Percentiles rank a stretch among this genome's conserved stretches.
Evolutionary conservation across 129 eudicot species (phyloP).

Genomic region (Flaveria brownii): DNA sequence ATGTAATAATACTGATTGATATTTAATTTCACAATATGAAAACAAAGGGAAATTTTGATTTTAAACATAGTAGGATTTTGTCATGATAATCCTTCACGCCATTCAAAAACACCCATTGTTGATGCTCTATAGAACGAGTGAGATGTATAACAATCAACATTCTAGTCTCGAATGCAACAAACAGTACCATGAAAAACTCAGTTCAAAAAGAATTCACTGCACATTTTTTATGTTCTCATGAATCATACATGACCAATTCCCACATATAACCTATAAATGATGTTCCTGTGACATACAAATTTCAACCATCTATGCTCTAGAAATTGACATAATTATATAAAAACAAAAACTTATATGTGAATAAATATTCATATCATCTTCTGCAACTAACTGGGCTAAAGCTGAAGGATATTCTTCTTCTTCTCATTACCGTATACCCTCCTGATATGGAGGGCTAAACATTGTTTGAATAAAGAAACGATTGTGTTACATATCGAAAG

Average conservation of each 20-base stretch:
- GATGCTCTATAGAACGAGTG: background rate
- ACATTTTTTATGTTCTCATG: slow-evolving; percentile 51
- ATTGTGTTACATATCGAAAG: slow-evolving; percentile 30
- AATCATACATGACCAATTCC: slow-evolving; percentile 49
- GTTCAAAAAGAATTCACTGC: slow-evolving; percentile 60
- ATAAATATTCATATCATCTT: slow-evolving; percentile 32
- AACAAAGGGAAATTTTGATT: too few relatives aligned
- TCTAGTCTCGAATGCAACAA: slow-evolving; percentile 10
- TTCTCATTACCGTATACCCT: slow-evolving; percentile 33
- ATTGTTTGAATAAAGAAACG: slow-evolving; percentile 32
- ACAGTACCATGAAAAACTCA: background rate
- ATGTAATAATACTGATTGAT: too few relatives aligned
- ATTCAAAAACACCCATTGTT: too few relatives aligned
- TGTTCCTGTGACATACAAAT: slow-evolving; percentile 38
- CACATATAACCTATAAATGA: slow-evolving; percentile 46
- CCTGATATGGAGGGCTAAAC: slow-evolving; percentile 36
- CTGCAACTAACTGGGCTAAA: slow-evolving; percentile 30
- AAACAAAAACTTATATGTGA: slow-evolving; percentile 28
- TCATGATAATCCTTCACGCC: too few relatives aligned
- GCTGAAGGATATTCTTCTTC: slow-evolving; percentile 30
- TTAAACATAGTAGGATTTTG: too few relatives aligned
- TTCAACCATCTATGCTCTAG: slow-evolving; percentile 40
- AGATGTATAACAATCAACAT: background rate
- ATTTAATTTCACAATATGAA: too few relatives aligned
- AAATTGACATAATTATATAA: slow-evolving; percentile 26